phyloP scores from a whole-genome alignment of 2,329 filamentous ascomycete genomes.

The Alternaria sp. region DNA sequence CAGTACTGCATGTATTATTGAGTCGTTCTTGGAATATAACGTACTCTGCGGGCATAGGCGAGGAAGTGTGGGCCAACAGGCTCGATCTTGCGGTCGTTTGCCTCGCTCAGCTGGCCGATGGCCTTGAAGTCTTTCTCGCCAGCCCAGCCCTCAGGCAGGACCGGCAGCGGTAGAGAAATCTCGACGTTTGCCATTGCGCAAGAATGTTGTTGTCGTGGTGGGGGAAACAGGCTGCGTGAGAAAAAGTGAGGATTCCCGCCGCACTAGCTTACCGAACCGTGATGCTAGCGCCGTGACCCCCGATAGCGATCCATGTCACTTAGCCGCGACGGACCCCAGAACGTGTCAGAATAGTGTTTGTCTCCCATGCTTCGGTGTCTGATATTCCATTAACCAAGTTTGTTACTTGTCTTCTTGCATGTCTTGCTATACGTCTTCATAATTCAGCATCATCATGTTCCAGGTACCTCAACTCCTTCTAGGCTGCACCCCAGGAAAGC shows the following conservation, averaged over 20 bases:
- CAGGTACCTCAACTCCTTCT: constrained; percentile 32
- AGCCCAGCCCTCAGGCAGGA: constrained; percentile 81
- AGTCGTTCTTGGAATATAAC: constrained; percentile 28
- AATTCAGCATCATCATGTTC: constrained; percentile 43
- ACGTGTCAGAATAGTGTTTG: constrained; percentile 16
- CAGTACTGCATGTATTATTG: constrained; percentile 15
- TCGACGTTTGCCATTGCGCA: constrained; percentile 70
- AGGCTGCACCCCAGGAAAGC: constrained; percentile 14
- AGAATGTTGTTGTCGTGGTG: constrained; percentile 18
- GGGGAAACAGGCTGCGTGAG: constrained; percentile 8
- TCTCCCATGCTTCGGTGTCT: not conserved
- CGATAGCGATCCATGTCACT: constrained; percentile 6
- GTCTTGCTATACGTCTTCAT: constrained; percentile 20
- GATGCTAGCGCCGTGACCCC: constrained; percentile 11
- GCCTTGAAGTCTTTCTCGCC: constrained; percentile 93
- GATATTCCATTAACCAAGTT: constrained; percentile 4
- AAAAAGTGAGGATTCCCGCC: constrained; percentile 19
- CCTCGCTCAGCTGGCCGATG: constrained; percentile 76
- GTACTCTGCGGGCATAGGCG: constrained; percentile 90
- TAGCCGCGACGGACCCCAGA: constrained; percentile 15
- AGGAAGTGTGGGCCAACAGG: constrained; percentile 98
- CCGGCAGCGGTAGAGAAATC: constrained; percentile 72
- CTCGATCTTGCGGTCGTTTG: constrained; percentile 88
- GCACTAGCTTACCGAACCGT: constrained; percentile 23
- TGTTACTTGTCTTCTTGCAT: constrained; percentile 11